Evolutionary conservation across 257 asterid species (phyloP).

Genomic region (Mitragyna speciosa): DNA sequence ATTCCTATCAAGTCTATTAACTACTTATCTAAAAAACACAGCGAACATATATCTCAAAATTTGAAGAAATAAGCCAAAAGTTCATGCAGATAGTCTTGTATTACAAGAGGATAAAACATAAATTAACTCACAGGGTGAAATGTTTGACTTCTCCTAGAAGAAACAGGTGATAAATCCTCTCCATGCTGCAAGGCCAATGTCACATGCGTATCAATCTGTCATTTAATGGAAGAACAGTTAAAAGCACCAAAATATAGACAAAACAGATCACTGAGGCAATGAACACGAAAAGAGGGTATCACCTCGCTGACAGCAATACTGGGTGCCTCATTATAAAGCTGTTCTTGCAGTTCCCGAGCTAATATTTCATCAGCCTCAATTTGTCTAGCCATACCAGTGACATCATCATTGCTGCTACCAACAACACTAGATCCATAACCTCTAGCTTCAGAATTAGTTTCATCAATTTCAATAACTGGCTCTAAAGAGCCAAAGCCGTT

Average conservation of each 20-base stretch:
- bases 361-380: conserved; percentile 85
- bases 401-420: conserved; percentile 23
- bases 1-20: neutral
- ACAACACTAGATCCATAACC: conserved; percentile 24
- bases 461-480: conserved; percentile 53
- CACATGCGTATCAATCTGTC: conserved; percentile 58
- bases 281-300: conserved; percentile 7
- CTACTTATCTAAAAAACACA: neutral
- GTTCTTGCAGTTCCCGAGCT: conserved; percentile 95
- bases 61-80: neutral
- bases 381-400: conserved; percentile 62
- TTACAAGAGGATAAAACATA: conserved; percentile 6
- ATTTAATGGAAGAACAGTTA: conserved; percentile 18
- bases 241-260: conserved; percentile 10
- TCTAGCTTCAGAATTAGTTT: conserved; percentile 49
- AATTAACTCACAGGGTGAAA: conserved; percentile 47
- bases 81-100: neutral
- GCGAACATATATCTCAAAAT: neutral
- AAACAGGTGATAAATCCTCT: conserved; percentile 36
- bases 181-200: conserved; percentile 57
- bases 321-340: conserved; percentile 68
- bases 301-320: conserved; percentile 59
- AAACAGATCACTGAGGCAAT: neutral
- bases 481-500: conserved; percentile 27
- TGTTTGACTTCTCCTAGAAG: conserved; percentile 38